phyloP scores from a whole-genome alignment of 805 yeast species.

The Ogataea philodendri region DNA sequence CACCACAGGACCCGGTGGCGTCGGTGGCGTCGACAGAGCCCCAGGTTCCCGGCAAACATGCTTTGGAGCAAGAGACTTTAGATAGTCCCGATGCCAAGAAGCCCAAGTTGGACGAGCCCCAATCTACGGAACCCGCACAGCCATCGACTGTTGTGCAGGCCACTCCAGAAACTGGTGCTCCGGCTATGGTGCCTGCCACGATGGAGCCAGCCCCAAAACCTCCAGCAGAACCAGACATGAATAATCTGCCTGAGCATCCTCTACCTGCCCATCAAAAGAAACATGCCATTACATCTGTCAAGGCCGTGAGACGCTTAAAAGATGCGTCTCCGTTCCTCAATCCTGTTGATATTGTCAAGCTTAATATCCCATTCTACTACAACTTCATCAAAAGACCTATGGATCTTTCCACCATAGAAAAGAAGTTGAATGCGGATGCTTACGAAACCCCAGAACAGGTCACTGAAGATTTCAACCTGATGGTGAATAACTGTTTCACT shows the following conservation, averaged over 20 bases:
- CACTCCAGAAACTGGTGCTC: slow-evolving; percentile 21
- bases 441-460: slow-evolving; percentile 71
- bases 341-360: slow-evolving; percentile 87
- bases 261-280: slow-evolving; percentile 81
- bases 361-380: slow-evolving; percentile 88
- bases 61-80: slow-evolving; percentile 11
- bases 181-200: slow-evolving; percentile 27
- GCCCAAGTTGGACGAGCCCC: slow-evolving; percentile 11
- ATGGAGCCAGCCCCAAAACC: slow-evolving; percentile 73
- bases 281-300: slow-evolving; percentile 73
- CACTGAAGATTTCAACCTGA: slow-evolving; percentile 73
- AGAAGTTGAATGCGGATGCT: slow-evolving; percentile 65
- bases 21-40: too few relatives aligned
- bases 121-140: slow-evolving; percentile 3
- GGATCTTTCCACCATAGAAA: slow-evolving; percentile 91
- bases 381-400: slow-evolving; percentile 83
- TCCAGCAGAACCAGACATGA: slow-evolving; percentile 68
- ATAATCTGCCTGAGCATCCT: slow-evolving; percentile 63
- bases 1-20: too few relatives aligned
- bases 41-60: slow-evolving; percentile 13
- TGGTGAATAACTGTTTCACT: slow-evolving; percentile 76
- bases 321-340: slow-evolving; percentile 87
- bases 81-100: slow-evolving; percentile 14
- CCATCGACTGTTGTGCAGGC: slow-evolving; percentile 4
- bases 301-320: slow-evolving; percentile 84